Evolutionary conservation across 768 basidiomycete genomes (phyloP).

Genomic region (Rhizopogon vulgaris): DNA sequence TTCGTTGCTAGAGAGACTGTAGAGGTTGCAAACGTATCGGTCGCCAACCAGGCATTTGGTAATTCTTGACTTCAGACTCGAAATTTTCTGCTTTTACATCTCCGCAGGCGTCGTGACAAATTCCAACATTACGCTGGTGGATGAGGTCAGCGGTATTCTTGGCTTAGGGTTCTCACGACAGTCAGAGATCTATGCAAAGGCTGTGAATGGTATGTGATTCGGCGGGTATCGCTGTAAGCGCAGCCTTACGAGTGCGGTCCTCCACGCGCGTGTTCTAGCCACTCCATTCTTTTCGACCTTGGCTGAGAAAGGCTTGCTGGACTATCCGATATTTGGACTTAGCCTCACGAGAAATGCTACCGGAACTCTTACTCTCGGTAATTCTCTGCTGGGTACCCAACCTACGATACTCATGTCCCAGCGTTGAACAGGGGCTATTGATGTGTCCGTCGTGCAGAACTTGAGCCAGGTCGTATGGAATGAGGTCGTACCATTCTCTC

Average conservation of each 20-base stretch:
- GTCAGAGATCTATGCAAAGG: constrained; percentile 46
- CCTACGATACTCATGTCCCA: neutral
- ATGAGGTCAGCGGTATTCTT: constrained; percentile 64
- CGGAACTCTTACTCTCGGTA: constrained; percentile 64
- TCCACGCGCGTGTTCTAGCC: constrained; percentile 31
- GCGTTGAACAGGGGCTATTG: constrained; percentile 60
- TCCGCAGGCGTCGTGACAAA: constrained; percentile 50
- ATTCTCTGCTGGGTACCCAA: neutral
- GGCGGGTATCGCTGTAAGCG: neutral
- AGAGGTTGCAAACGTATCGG: constrained; percentile 51
- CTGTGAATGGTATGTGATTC: constrained; percentile 42
- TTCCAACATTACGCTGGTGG: constrained; percentile 56
- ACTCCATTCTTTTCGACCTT: constrained; percentile 63
- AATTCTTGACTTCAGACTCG: constrained; percentile 14
- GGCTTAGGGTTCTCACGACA: constrained; percentile 74
- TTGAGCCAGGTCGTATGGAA: constrained; percentile 63
- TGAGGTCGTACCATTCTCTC: constrained; percentile 67
- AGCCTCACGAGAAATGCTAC: constrained; percentile 52
- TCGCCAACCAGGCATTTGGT: constrained; percentile 65
- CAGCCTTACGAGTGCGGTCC: neutral
- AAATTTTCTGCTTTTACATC: neutral
- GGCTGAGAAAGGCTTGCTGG: constrained; percentile 55
- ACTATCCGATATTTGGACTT: constrained; percentile 75
- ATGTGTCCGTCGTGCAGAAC: constrained; percentile 60
- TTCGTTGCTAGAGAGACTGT: constrained; percentile 67